Conservation (phyloP, 805 yeast genomes). For the Candida hispaniensis region DNA sequence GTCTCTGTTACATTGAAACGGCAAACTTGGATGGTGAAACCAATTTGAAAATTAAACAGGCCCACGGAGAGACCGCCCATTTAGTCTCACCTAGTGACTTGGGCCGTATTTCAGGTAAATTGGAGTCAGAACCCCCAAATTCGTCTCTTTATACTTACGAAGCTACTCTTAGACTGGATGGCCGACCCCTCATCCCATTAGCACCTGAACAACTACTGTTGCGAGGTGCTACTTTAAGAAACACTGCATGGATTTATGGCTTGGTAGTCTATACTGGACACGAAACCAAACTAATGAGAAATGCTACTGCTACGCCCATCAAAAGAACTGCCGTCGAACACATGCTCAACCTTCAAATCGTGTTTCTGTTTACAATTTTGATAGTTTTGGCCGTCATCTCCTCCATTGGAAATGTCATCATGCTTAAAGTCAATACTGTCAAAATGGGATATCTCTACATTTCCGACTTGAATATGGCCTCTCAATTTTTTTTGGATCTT, state of each 20-base stretch:
- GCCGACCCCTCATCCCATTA: conserved; percentile 42
- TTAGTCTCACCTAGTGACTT: conserved; percentile 56
- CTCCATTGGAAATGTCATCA: conserved; percentile 77
- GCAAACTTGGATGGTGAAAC: conserved; percentile 98
- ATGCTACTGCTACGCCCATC: conserved; percentile 97
- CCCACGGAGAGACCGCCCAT: conserved; percentile 64
- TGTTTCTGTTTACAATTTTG: conserved; percentile 75
- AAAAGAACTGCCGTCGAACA: conserved; percentile 95
- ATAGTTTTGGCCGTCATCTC: conserved; percentile 69
- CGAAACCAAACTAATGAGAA: conserved; percentile 95
- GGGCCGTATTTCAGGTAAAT: conserved; percentile 42
- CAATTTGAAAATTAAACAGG: conserved; percentile 87
- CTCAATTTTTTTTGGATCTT: conserved; percentile 72
- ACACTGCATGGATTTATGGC: conserved; percentile 93
- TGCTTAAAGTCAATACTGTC: conserved; percentile 42
- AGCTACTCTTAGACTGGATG: conserved; percentile 54
- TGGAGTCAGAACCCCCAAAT: conserved; percentile 85
- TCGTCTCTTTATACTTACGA: conserved; percentile 90
- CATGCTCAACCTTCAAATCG: conserved; percentile 82
- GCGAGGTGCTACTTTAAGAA: conserved; percentile 91
- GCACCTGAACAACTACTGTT: conserved; percentile 84
- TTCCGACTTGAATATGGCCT: conserved; percentile 55
- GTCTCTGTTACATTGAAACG: conserved; percentile 93
- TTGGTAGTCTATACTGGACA: conserved; percentile 94
- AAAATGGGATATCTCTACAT: conserved; percentile 55